phyloP scores from a whole-genome alignment of 31 red algal genomes.

The Odonthalia washingtoniensis region DNA sequence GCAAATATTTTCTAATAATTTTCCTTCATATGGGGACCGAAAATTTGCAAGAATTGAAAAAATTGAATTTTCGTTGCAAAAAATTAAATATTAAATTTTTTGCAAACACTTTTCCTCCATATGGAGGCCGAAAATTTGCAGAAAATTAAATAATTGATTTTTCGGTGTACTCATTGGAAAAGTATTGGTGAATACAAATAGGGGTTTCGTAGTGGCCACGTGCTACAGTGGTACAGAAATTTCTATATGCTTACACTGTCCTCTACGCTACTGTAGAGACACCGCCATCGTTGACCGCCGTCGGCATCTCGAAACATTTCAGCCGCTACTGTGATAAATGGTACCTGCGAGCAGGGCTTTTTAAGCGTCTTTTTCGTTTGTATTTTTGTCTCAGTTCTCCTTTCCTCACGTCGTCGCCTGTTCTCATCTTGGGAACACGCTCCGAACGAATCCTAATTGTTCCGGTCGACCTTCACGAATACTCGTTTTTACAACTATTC shows the following conservation, averaged over 20 bases:
- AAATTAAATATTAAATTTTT: too few relatives aligned
- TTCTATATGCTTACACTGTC: background rate
- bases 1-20: too few relatives aligned
- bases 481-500: background rate
- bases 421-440: background rate
- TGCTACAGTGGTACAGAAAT: background rate
- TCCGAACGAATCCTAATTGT: background rate
- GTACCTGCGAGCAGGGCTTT: background rate
- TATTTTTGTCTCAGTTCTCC: background rate
- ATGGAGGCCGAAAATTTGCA: too few relatives aligned
- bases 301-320: background rate
- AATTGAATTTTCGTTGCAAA: too few relatives aligned
- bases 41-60: too few relatives aligned
- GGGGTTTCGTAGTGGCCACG: background rate
- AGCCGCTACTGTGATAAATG: background rate
- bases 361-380: background rate
- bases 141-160: too few relatives aligned
- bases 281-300: background rate
- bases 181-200: background rate
- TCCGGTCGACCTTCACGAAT: background rate
- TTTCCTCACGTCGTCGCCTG: background rate
- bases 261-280: background rate
- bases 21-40: too few relatives aligned
- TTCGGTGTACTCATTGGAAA: background rate
- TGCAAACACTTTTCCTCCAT: too few relatives aligned